Conservation (phyloP, 306 rosid genomes). For the Citrullus mucosospermus region DNA sequence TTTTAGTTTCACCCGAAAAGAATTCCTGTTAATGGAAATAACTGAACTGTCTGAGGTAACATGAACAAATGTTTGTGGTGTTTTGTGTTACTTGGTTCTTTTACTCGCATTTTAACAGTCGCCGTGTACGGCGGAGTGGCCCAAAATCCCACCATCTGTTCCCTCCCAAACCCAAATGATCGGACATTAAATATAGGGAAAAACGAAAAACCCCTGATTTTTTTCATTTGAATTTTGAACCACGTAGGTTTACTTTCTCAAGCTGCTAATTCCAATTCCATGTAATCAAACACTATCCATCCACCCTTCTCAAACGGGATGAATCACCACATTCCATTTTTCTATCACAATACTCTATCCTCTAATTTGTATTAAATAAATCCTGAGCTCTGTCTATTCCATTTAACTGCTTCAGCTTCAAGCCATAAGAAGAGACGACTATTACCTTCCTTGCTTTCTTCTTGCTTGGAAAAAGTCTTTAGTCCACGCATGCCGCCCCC, state of each 20-base stretch:
- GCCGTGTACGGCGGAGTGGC: conserved; percentile 6
- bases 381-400: background rate
- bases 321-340: conserved; percentile 5
- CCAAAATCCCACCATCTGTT: conserved; percentile 1
- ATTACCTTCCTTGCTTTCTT: background rate
- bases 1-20: too few relatives aligned
- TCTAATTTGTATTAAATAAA: background rate
- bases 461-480: conserved; percentile 38
- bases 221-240: background rate
- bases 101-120: background rate
- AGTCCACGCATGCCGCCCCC: conserved; percentile 33
- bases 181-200: background rate
- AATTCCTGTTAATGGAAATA: too few relatives aligned
- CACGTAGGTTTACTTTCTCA: background rate
- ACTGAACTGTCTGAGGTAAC: background rate
- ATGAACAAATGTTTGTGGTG: background rate
- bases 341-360: background rate
- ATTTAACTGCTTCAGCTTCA: background rate
- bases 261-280: background rate
- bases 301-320: background rate
- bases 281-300: background rate
- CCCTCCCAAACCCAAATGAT: background rate
- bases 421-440: background rate
- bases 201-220: background rate
- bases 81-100: background rate